phyloP scores from a whole-genome alignment of 768 basidiomycete genomes.

The Macrolepiota albuminosa region DNA sequence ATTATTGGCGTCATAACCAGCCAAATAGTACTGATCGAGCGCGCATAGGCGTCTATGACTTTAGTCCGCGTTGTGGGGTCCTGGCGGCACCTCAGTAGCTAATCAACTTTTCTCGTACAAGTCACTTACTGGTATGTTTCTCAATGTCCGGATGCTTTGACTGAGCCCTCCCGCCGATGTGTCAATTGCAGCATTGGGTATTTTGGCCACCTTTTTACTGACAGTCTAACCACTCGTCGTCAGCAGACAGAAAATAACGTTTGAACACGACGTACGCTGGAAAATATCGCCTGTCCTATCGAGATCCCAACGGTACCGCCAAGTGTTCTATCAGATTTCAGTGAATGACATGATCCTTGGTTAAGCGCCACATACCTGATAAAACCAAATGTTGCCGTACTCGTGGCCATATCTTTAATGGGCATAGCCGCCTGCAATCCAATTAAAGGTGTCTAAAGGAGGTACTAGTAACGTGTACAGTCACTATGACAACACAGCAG shows the following conservation, averaged over 20 bases:
- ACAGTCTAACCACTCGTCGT: conserved; percentile 25
- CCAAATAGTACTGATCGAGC: conserved; percentile 63
- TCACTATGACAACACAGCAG: neutral
- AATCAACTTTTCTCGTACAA: neutral
- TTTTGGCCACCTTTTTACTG: conserved; percentile 29
- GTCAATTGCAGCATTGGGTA: conserved; percentile 34
- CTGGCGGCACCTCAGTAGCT: conserved; percentile 22
- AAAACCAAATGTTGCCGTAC: conserved; percentile 66
- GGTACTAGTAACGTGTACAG: conserved; percentile 1
- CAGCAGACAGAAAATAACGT: neutral
- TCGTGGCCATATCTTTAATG: conserved; percentile 80
- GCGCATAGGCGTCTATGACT: conserved; percentile 58
- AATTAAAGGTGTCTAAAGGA: conserved; percentile 54
- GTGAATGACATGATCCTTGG: conserved; percentile 1
- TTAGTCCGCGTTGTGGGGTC: conserved; percentile 42
- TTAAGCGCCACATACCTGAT: conserved; percentile 41
- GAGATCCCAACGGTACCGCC: conserved; percentile 79
- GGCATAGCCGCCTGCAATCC: conserved; percentile 87
- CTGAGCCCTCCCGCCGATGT: conserved; percentile 39
- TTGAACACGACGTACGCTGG: conserved; percentile 37
- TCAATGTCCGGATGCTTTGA: conserved; percentile 40
- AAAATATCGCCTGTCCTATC: conserved; percentile 66
- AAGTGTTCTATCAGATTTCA: conserved; percentile 39
- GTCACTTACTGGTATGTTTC: conserved; percentile 36
- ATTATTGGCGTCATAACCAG: conserved; percentile 55